Base-by-base conservation (phyloP, 306 rosid species). In the Rosa lucieae region DNA sequence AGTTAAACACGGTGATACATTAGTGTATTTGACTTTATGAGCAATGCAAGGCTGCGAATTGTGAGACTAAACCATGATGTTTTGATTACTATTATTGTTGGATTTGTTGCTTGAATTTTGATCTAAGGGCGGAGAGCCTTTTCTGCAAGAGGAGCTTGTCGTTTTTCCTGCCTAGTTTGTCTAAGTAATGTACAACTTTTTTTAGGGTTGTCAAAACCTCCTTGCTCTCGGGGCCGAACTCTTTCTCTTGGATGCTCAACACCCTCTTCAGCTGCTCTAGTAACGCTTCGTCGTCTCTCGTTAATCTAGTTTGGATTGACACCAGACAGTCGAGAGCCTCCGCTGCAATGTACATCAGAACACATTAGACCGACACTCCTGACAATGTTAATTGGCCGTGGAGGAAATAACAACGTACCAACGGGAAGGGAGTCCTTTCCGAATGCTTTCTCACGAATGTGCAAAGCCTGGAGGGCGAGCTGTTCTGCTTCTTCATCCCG, bases 311-410 rank as follows among this genome's bases (percentile, higher is more conserved):
- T 88, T 91, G 95, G 72, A 94, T 92, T 7, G 94, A 94, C 72
- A 90, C 97, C 88, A 92, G 78, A 85, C 97, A 91, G 71, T 92
- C 95, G 71, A 94, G 87, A 75, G 93, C 97, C 89, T 94, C 99
- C 20, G 95, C 98, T 92, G 94, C 83, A 81, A 74, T 73, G 14
- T 14, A 53, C 21, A 67, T 52, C 29, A 52, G 8, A 72, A 52
- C 26, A 35, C 15, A 48, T 66, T 47, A 74, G 65, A 61, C 4
- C 17, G 14, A 23, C 47, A 62, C n/a, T 49, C 21, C 14, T 58
- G 70, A 29, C 13, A 10, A 12, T 35, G 10, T 20, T n/a, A 11
- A 42, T 37, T 23, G 49, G n/a, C 5, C 14, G 6, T 4, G 8
- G 51, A 5, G 49, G 23, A 81, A 75, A 53, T 6, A 7, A 20